phyloP scores from a whole-genome alignment of 2,329 filamentous ascomycete species.

The Claviceps arundinis region DNA sequence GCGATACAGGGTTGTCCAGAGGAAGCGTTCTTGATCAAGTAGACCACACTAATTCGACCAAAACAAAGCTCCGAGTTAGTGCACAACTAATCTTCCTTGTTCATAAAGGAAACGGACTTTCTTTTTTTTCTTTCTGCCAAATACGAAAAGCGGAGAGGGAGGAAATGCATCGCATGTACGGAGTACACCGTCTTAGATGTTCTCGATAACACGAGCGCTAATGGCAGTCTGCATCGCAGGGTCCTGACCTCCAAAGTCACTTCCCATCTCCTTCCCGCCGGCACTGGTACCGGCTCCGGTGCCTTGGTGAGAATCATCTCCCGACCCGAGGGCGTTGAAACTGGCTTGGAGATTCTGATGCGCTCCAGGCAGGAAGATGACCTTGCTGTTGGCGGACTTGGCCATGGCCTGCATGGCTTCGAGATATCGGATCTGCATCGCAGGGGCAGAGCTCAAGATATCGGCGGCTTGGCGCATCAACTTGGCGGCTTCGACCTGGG shows the following conservation, averaged over 20 bases:
- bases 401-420: slow-evolving; percentile 99
- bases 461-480: slow-evolving; percentile 89
- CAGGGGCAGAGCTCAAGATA: slow-evolving; percentile 78
- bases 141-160: too few relatives aligned
- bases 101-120: too few relatives aligned
- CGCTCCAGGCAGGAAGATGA: slow-evolving; percentile 63
- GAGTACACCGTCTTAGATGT: slow-evolving; percentile 48
- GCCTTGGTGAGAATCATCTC: slow-evolving; percentile 10
- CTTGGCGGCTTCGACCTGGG: slow-evolving; percentile 76
- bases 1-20: slow-evolving; percentile 5
- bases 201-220: slow-evolving; percentile 71
- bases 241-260: slow-evolving; percentile 40
- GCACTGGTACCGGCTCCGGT: slow-evolving; percentile 34
- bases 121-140: too few relatives aligned
- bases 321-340: slow-evolving; percentile 30
- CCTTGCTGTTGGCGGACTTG: slow-evolving; percentile 79
- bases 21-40: slow-evolving; percentile 16
- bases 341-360: slow-evolving; percentile 40
- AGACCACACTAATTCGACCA: slow-evolving; percentile 20
- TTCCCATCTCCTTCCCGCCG: slow-evolving; percentile 27
- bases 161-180: too few relatives aligned
- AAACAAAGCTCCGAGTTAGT: slow-evolving; percentile 19
- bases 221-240: slow-evolving; percentile 64
- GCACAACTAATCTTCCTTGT: neutral
- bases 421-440: slow-evolving; percentile 96